Evolutionary conservation across 148 eudicot genomes (phyloP), one percentile per base, ranked within the genome.

Genomic region (Pouteria glomerata): DNA sequence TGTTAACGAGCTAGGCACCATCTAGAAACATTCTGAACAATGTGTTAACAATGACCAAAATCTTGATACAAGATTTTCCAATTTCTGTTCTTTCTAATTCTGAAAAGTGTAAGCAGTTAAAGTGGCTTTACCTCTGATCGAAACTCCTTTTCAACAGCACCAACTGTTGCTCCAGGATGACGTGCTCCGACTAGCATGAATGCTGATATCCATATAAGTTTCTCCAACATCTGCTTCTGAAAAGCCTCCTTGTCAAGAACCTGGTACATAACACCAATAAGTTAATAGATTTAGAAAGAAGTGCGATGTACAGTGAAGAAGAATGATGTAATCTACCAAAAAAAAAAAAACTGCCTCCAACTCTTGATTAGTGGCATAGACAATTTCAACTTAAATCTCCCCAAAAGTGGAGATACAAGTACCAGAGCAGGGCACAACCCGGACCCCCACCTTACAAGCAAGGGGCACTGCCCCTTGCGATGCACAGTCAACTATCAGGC

Each of bases 161-260:
- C 98, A 31, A 95, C 97, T 53, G 90, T 89, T 58, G 98, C 97
- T 48, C 98, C 98, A 37, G 97, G 97, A 89, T 95, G 98, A 58
- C 90, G 98, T 51, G 97, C 97, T 73, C 98, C 98, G 72, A 95
- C 98, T 58, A 95, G 91, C 98, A 95, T 95, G 79, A 91, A 95
- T 41, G 96, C 98, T 52, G 90, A 84, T 69, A 95, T 95, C 98
- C 98, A 95, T 80, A 95, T 91, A 59, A 95, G 93, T 76, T 95
- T 95, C 82, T 95, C 97, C 47, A 95, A 70, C 98, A 95, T 89
- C 74, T 95, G 97, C 79, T 95, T 95, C 81, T 85, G 88, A 74
- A 95, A 95, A 21, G 95, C 79, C 42, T 80, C 93, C 78, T 91
- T 95, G 41, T 91, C 98, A 78, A 95, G 96, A 39, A 95, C 96